Conservation (phyloP, 208 protist genomes). For the Trypanosoma cruzi region DNA sequence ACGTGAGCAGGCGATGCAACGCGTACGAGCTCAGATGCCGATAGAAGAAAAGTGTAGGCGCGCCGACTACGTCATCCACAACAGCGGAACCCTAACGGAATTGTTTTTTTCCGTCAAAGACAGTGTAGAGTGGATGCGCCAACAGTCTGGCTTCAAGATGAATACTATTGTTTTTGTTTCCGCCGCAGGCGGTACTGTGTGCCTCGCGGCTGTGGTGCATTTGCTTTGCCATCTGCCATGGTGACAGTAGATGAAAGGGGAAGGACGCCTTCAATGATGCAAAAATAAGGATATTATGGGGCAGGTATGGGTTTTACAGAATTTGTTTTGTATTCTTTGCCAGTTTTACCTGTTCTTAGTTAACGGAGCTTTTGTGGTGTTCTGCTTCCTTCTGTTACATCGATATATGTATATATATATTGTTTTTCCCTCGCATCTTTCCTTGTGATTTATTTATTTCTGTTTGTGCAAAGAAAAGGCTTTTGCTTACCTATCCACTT, state of each 20-base stretch:
- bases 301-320: too few species aligned
- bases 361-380: constrained; percentile 18
- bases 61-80: constrained; percentile 80
- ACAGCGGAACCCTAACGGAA: constrained; percentile 43
- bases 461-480: constrained; percentile 25
- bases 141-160: constrained; percentile 39
- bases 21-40: constrained; percentile 83
- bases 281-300: neutral
- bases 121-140: constrained; percentile 69
- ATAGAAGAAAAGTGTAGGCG: constrained; percentile 57
- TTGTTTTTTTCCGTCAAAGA: constrained; percentile 38
- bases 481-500: constrained; percentile 5
- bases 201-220: constrained; percentile 9
- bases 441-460: constrained; percentile 19
- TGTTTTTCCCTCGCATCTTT: neutral
- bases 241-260: neutral
- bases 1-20: constrained; percentile 48
- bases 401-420: neutral
- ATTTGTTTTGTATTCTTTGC: neutral
- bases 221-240: constrained; percentile 7
- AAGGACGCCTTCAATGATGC: neutral
- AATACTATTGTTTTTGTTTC: constrained; percentile 34
- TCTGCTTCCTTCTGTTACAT: constrained; percentile 19
- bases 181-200: constrained; percentile 11
- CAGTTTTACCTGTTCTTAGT: constrained; percentile 20